Percentiles rank a stretch among this genome's conserved stretches.
Evolutionary conservation across 148 eudicot species (phyloP).

Genomic region (Simmondsia chinensis): DNA sequence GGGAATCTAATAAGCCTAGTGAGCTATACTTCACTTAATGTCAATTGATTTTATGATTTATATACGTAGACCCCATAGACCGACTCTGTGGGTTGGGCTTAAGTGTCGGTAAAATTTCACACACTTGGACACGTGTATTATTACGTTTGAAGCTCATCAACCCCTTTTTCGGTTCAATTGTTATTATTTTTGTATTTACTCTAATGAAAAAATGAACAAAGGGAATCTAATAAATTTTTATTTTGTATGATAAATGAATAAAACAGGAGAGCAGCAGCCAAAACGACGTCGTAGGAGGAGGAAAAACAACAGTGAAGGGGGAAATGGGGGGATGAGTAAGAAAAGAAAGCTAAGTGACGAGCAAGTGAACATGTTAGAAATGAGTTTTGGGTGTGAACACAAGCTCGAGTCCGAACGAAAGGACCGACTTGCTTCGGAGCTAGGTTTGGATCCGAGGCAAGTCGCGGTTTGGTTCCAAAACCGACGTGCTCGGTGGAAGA

Average conservation of each 20-base stretch:
- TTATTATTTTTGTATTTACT: too few species aligned
- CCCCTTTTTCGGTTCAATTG: too few species aligned
- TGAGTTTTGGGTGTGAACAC: conserved; percentile 62
- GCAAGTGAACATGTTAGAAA: conserved; percentile 53
- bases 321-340: conserved; percentile 19
- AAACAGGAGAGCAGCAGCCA: conserved; percentile 10
- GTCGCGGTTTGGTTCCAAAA: conserved; percentile 99
- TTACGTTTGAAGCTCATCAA: too few species aligned
- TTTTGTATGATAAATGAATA: background rate
- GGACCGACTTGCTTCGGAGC: conserved; percentile 65
- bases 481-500: conserved; percentile 89
- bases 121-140: too few species aligned
- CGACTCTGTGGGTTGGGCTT: too few species aligned
- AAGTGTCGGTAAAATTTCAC: too few species aligned
- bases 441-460: conserved; percentile 77
- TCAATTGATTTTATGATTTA: too few species aligned
- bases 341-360: conserved; percentile 65
- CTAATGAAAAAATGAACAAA: background rate
- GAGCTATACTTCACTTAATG: too few species aligned
- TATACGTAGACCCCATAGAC: too few species aligned
- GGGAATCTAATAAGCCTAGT: too few species aligned
- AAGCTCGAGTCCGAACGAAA: conserved; percentile 83
- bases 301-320: conserved; percentile 24
- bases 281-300: conserved; percentile 33
- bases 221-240: background rate